These are phyloP conservation scores for Bifiguratus adelaidae DNA, from an alignment of 192 early-diverging fungal genomes.

Conservation along the genomic window DNA sequence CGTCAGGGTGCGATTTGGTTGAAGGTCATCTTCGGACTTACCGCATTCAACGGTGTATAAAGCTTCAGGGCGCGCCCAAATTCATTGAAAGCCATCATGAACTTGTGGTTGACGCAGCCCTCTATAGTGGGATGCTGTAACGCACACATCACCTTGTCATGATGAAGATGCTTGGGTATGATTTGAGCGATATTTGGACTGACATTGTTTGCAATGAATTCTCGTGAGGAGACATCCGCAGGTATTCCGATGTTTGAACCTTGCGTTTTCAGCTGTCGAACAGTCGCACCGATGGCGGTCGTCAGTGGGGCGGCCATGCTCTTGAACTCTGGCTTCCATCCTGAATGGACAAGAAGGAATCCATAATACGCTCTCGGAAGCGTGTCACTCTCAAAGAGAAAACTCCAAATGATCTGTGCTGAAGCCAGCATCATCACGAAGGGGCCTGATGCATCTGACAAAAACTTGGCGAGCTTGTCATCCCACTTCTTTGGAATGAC, in stretches of 20 bases:
- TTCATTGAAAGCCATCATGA: constrained; percentile 25
- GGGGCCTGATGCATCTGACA: constrained; percentile 24
- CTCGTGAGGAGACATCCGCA: constrained; percentile 29
- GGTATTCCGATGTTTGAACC: constrained; percentile 27
- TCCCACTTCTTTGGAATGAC: constrained; percentile 23
- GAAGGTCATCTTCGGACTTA: constrained; percentile 10
- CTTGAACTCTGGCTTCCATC: constrained; percentile 26
- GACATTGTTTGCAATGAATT: constrained; percentile 36
- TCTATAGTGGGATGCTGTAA: constrained; percentile 46
- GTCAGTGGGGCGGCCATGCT: constrained; percentile 30
- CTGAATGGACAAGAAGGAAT: constrained; percentile 37
- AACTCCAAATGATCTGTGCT: constrained; percentile 32
- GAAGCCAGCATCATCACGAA: constrained; percentile 35
- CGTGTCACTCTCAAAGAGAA: constrained; percentile 42
- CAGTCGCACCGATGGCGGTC: constrained; percentile 8
- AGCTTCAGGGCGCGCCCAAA: constrained; percentile 44
- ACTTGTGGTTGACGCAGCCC: constrained; percentile 28
- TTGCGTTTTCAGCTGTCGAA: constrained; percentile 10
- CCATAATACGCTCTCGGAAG: constrained; percentile 44
- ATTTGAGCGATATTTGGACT: constrained; percentile 37
- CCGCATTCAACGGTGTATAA: constrained; percentile 51
- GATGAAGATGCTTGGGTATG: constrained; percentile 26
- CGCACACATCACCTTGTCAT: constrained; percentile 44
- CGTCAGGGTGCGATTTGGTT: not conserved
- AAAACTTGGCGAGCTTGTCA: constrained; percentile 26